Evolutionary conservation across 2,329 filamentous ascomycete genomes (phyloP).

Genomic region (Fusarium solani-melongenae): DNA sequence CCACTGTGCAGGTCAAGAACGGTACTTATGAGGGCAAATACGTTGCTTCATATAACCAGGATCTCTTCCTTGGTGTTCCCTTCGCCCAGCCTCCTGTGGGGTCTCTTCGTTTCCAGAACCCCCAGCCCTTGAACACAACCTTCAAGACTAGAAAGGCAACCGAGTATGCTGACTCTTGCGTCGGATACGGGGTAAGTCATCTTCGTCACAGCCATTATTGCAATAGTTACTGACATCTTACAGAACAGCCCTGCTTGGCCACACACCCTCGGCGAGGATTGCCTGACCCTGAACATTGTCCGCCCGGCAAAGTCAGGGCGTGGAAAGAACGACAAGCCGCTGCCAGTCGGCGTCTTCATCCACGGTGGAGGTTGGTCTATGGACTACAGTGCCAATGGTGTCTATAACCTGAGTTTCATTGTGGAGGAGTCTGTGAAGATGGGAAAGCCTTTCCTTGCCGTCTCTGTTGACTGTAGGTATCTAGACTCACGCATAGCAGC

Average conservation of each 20-base stretch:
- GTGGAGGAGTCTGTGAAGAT: slow-evolving; percentile 54
- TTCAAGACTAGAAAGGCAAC: slow-evolving; percentile 29
- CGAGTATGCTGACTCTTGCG: slow-evolving; percentile 40
- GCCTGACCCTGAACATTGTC: slow-evolving; percentile 35
- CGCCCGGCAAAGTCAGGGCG: slow-evolving; percentile 16
- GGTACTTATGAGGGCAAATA: slow-evolving; percentile 37
- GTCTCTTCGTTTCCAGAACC: slow-evolving; percentile 29
- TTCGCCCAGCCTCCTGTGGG: slow-evolving; percentile 37
- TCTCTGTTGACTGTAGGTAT: slow-evolving; percentile 34
- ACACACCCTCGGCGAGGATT: slow-evolving; percentile 33
- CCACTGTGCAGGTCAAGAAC: slow-evolving; percentile 35
- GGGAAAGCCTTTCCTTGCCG: slow-evolving; percentile 35
- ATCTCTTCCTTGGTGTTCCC: slow-evolving; percentile 37
- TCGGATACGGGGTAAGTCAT: slow-evolving; percentile 34
- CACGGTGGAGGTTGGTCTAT: slow-evolving; percentile 53
- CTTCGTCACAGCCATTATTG: rapidly evolving
- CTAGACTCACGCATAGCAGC: rapidly evolving
- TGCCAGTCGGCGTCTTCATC: slow-evolving; percentile 43
- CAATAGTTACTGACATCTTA: neutral
- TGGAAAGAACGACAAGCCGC: slow-evolving; percentile 7
- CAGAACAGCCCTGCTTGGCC: slow-evolving; percentile 34
- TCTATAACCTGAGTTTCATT: slow-evolving; percentile 71
- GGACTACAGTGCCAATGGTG: slow-evolving; percentile 57
- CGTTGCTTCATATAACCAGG: slow-evolving; percentile 31
- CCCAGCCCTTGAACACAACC: slow-evolving; percentile 20